Evolutionary conservation across 495 filamentous ascomycete genomes (phyloP), one percentile per base, ranked within the genome.

Genomic region (Penicillium soppii): DNA sequence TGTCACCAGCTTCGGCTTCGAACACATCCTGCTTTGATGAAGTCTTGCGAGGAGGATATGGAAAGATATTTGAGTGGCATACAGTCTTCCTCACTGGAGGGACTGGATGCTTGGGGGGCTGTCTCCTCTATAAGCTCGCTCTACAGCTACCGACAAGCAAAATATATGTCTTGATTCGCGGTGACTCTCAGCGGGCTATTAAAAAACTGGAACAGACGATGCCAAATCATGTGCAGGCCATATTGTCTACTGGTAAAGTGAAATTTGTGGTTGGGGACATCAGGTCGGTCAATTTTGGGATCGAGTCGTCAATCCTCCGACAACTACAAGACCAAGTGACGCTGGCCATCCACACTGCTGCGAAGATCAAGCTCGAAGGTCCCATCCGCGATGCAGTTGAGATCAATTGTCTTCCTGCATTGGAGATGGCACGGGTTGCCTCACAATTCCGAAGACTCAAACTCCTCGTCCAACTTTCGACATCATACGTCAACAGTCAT

Each of bases 271-370:
- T 58, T 21, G 71, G 71, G 0, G 66, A 74, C 29, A 71, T 74
- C 17, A 54, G 46, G 22, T 26, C 47, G 16, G 43, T 58, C 0
- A 47, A 71, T 30, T 65, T 68, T 13, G 65, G 69, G 0, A 59
- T 74, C 36, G 43, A 62, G 2, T n/a, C 51, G 3, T 25, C 21
- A 2, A 22, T 51, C 8, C 35, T 71, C 22, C 32, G 58, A 17
- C 38, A 51, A 23, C 40, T 72, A 10, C 57, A 50, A 7, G 53
- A 58, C 8, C 47, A 71, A 49, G 62, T 71, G 5, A 72, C 67
- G 0, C 43, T 72, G n/a, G 62, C 68, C 3, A 71, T 72, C n/a
- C 63, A 72, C 15, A 53, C 71, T 5, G 69, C 71, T 1, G 71
- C 69, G 7, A 69, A 66, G 15, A 72, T 72, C 51, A 58, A 58